A percentile compares a stretch with the other conserved stretches of the same genome.
Conservation (phyloP, 176 grass and related monocot genomes). For the Bromus sterilis region DNA sequence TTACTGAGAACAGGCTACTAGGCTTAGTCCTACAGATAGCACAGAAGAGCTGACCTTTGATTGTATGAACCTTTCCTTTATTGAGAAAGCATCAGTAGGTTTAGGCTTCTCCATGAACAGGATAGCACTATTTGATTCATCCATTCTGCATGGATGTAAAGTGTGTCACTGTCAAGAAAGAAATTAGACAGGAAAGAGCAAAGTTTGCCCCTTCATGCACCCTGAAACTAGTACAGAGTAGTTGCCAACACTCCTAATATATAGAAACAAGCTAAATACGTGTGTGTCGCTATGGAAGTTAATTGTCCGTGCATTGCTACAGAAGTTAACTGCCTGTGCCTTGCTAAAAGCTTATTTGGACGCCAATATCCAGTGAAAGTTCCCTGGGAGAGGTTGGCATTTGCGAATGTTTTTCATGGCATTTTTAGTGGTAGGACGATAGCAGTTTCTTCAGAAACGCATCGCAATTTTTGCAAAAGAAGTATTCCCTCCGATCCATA, state of each 20-base stretch:
- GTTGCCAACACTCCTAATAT: background rate
- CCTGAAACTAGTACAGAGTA: background rate
- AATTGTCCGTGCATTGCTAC: too few species aligned
- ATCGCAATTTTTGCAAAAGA: too few species aligned
- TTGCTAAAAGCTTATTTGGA: too few species aligned
- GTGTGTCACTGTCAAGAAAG: background rate
- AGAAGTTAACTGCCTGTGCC: too few species aligned
- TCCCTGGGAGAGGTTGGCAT: too few species aligned
- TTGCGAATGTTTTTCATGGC: too few species aligned
- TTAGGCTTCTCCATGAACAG: slow-evolving; percentile 76
- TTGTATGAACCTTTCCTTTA: slow-evolving; percentile 97
- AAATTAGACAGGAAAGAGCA: slow-evolving; percentile 10
- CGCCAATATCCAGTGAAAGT: too few species aligned
- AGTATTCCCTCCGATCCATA: too few species aligned
- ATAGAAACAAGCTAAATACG: background rate
- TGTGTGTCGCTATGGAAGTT: too few species aligned
- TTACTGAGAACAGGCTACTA: slow-evolving; percentile 8
- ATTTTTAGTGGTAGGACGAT: too few species aligned
- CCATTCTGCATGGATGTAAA: slow-evolving; percentile 46
- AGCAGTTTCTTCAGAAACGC: too few species aligned
- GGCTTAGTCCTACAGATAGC: background rate
- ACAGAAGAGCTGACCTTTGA: slow-evolving; percentile 59
- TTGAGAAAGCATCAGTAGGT: slow-evolving; percentile 66
- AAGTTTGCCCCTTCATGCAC: background rate
- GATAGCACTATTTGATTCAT: slow-evolving; percentile 43